Evolutionary conservation across 495 filamentous ascomycete species (phyloP).

Genomic region (Aspergillus carlsbadensis): DNA sequence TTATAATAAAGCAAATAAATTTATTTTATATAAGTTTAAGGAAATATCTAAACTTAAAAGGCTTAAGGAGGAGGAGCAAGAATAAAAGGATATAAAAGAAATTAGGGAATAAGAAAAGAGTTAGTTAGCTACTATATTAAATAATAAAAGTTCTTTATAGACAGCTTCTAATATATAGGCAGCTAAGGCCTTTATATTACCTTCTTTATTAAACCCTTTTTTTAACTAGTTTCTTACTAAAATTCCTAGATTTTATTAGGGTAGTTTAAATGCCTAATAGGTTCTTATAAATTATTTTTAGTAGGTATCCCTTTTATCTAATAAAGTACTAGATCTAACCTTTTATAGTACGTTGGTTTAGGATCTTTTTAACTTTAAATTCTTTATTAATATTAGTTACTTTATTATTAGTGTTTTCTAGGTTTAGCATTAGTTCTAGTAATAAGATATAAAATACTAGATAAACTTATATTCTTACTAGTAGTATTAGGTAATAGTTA

Average conservation of each 20-base stretch:
- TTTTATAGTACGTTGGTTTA: background rate
- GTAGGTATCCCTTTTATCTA: background rate
- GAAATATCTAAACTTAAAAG: conserved; percentile 24
- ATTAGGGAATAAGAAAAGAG: conserved; percentile 6
- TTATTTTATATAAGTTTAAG: conserved; percentile 13
- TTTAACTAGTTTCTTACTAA: background rate
- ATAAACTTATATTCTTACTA: no score
- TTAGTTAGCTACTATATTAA: background rate
- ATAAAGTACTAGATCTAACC: background rate
- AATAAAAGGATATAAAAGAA: conserved; percentile 26
- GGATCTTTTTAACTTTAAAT: no score
- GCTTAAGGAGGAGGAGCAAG: background rate
- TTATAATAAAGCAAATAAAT: background rate
- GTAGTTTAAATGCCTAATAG: conserved; percentile 3
- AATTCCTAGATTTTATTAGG: no score
- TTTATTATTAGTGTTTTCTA: no score
- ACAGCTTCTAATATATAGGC: no score
- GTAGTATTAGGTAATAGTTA: background rate
- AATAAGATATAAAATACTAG: no score
- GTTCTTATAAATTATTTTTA: background rate
- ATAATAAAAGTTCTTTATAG: conserved; percentile 5
- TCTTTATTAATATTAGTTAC: no score
- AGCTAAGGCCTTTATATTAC: no score
- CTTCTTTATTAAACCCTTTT: no score
- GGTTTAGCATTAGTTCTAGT: no score